Conservation (phyloP, 1,284 basidiomycete species). For the Amanita bisporigera region DNA sequence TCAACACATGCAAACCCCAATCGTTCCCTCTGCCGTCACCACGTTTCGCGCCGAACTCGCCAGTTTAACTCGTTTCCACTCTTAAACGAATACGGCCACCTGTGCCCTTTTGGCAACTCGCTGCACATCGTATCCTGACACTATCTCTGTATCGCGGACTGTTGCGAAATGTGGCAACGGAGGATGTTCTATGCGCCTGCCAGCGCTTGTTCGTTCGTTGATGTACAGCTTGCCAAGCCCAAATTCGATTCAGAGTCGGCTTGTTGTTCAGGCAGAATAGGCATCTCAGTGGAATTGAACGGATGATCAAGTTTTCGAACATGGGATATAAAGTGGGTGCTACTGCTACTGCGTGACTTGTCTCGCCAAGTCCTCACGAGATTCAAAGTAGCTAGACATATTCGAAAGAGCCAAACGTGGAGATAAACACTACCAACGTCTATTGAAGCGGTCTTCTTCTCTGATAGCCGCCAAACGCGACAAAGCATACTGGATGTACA, state of each 20-base stretch:
- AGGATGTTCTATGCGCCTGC: conserved; percentile 50
- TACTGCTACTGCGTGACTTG: too few species aligned
- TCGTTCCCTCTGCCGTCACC: too few species aligned
- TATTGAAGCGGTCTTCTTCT: conserved; percentile 60
- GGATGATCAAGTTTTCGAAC: conserved; percentile 52
- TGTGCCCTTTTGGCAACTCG: conserved; percentile 72
- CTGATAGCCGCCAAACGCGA: conserved; percentile 58
- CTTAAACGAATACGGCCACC: conserved; percentile 63
- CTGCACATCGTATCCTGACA: conserved; percentile 77
- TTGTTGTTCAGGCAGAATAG: conserved; percentile 59
- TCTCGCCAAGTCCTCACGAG: neutral
- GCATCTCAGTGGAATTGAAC: conserved; percentile 54
- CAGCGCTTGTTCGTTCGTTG: neutral
- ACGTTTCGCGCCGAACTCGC: conserved; percentile 60
- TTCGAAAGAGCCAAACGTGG: conserved; percentile 60
- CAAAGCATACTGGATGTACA: conserved; percentile 53
- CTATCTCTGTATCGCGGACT: conserved; percentile 76
- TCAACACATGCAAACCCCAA: too few species aligned
- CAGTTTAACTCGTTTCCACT: conserved; percentile 56
- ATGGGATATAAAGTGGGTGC: conserved; percentile 58
- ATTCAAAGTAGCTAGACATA: conserved; percentile 61
- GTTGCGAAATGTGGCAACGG: conserved; percentile 57
- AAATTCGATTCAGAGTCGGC: conserved; percentile 64
- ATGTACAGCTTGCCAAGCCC: conserved; percentile 18
- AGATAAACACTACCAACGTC: conserved; percentile 50